Percentiles rank a stretch among this genome's conserved stretches.
Conservation (phyloP, 495 filamentous ascomycete species). For the Trypethelium eluteriae region DNA sequence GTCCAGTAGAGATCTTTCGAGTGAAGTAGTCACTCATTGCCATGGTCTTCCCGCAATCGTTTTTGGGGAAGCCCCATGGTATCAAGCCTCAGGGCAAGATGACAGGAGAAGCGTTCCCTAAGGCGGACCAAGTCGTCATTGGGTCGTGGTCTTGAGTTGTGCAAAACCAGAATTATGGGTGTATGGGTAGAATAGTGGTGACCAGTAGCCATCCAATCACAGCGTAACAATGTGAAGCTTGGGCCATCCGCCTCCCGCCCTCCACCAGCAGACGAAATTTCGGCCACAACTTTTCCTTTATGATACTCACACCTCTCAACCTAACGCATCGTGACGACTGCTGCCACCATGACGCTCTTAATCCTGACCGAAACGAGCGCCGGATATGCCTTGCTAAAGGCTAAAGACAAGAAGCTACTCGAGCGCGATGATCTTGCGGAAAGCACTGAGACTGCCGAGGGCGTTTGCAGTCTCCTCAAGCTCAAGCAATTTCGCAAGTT, state of each 20-base stretch:
- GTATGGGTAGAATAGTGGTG: not conserved
- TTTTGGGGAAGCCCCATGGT: not conserved
- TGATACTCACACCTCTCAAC: not conserved
- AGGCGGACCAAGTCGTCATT: no score
- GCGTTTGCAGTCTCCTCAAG: conserved; percentile 81
- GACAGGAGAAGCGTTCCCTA: no score
- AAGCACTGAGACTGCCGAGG: conserved; percentile 72
- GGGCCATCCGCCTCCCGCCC: not conserved
- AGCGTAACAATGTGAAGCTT: not conserved
- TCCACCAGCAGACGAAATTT: not conserved
- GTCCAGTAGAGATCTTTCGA: conserved; percentile 8
- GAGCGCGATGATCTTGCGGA: conserved; percentile 69
- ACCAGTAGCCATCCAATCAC: not conserved
- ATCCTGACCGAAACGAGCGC: conserved; percentile 82
- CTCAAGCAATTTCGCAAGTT: conserved; percentile 96
- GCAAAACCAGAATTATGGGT: not conserved
- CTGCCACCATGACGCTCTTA: conserved; percentile 31
- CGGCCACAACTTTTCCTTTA: not conserved
- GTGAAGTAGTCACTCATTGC: conserved; percentile 21
- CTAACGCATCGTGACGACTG: not conserved
- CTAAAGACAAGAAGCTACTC: conserved; percentile 93
- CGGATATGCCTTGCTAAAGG: conserved; percentile 95
- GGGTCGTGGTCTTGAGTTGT: not conserved
- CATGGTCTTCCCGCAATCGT: not conserved
- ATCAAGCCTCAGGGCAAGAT: not conserved